Conservation (phyloP, 805 yeast genomes). For the Ogataea saltuana region DNA sequence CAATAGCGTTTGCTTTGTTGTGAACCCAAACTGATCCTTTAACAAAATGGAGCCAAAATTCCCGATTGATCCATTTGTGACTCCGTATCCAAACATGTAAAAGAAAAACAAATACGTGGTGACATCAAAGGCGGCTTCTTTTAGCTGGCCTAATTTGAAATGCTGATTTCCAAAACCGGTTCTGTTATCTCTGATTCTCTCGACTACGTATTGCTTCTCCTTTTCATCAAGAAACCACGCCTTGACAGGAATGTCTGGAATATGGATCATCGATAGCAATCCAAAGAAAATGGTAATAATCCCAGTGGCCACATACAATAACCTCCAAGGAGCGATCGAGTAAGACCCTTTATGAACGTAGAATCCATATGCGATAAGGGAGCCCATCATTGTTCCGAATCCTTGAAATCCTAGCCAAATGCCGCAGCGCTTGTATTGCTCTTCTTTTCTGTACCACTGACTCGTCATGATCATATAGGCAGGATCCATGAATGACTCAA, state of each 20-base stretch:
- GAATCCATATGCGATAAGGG: constrained; percentile 48
- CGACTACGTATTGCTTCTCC: constrained; percentile 50
- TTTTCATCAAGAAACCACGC: constrained; percentile 51
- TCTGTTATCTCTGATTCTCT: constrained; percentile 56
- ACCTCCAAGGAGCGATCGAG: constrained; percentile 59
- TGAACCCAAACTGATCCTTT: constrained; percentile 31
- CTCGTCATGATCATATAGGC: constrained; percentile 55
- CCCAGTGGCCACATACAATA: constrained; percentile 60
- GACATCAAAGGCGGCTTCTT: constrained; percentile 51
- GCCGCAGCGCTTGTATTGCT: constrained; percentile 41
- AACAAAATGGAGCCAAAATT: constrained; percentile 47
- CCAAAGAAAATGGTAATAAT: constrained; percentile 55
- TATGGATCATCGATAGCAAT: constrained; percentile 36
- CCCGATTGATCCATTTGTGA: constrained; percentile 58
- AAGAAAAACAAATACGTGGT: constrained; percentile 51
- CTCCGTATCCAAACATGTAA: constrained; percentile 43
- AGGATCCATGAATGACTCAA: constrained; percentile 47
- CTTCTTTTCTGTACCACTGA: constrained; percentile 51
- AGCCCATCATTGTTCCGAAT: constrained; percentile 48
- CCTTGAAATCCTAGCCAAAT: constrained; percentile 42
- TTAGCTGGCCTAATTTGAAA: constrained; percentile 54
- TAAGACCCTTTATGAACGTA: constrained; percentile 37
- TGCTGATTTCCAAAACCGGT: constrained; percentile 60
- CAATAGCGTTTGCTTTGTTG: constrained; percentile 32
- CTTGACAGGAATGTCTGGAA: constrained; percentile 54